Percentiles rank a stretch among this genome's conserved stretches.
phyloP scores from a whole-genome alignment of 2,329 filamentous ascomycete genomes.

The Colletotrichum trifolii region DNA sequence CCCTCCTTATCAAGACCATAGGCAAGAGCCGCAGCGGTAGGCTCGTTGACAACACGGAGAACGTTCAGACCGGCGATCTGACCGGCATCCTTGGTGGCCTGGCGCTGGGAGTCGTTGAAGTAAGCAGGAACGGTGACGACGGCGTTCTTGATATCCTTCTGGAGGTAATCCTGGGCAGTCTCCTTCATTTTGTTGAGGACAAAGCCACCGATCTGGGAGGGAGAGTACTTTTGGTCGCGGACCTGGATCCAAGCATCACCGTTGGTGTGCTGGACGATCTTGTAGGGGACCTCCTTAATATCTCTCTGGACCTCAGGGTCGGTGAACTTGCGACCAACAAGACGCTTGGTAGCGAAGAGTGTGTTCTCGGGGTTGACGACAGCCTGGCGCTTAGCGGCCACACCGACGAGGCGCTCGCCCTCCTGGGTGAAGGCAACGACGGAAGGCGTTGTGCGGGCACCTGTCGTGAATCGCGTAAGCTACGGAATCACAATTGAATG shows the following conservation, averaged over 20 bases:
- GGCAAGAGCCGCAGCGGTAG: constrained; percentile 92
- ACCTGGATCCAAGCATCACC: constrained; percentile 97
- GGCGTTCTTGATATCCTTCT: constrained; percentile 92
- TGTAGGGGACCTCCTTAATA: constrained; percentile 97
- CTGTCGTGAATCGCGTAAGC: constrained; percentile 51
- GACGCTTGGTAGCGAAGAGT: constrained; percentile 97
- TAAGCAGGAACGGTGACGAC: constrained; percentile 97
- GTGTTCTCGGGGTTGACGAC: constrained; percentile 99
- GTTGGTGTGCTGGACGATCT: constrained; percentile 97
- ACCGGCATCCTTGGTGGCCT: constrained; percentile 97
- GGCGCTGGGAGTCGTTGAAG: constrained; percentile 98
- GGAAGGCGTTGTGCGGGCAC: constrained; percentile 90
- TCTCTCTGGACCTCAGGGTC: constrained; percentile 95
- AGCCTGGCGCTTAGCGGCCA: constrained; percentile 96
- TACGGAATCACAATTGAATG: neutral
- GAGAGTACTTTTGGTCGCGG: constrained; percentile 94
- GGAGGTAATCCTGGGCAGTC: constrained; percentile 92
- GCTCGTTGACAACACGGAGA: constrained; percentile 97
- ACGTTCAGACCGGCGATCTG: constrained; percentile 97
- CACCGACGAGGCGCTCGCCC: constrained; percentile 95
- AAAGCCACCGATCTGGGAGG: constrained; percentile 98
- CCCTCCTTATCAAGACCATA: constrained; percentile 96
- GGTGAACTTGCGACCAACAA: constrained; percentile 97
- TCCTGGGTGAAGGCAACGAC: constrained; percentile 96
- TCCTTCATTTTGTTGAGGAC: constrained; percentile 99